These are phyloP conservation scores for Thraustochytrium striatum DNA, from an alignment of 352 stramenopile species.

Conservation along the genomic window DNA sequence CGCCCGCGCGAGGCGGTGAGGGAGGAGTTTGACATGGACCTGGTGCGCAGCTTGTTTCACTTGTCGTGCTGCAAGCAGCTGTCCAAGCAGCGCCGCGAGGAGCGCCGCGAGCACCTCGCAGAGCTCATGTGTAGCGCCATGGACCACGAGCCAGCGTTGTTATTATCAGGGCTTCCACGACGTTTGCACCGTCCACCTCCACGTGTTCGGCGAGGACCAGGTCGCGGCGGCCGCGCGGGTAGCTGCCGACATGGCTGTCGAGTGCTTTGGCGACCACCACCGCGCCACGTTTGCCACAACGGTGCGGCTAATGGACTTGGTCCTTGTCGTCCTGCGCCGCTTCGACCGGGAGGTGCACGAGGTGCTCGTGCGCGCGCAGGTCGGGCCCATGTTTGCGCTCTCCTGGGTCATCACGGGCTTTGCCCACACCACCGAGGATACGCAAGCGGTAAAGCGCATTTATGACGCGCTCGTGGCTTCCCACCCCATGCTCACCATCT, in stretches of 20 bases:
- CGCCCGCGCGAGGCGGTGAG: not conserved
- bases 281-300: not conserved
- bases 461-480: conserved; percentile 1
- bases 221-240: not conserved
- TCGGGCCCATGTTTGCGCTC: conserved; percentile 39
- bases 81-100: not conserved
- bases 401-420: conserved; percentile 42
- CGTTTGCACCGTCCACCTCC: conserved; percentile 12
- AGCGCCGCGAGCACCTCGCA: conserved; percentile 3
- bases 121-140: conserved; percentile 2
- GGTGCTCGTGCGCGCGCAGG: not conserved
- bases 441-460: not conserved
- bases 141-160: not conserved
- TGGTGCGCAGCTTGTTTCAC: conserved; percentile 31
- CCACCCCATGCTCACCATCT: conserved; percentile 25
- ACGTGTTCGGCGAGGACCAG: conserved; percentile 24
- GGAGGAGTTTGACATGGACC: conserved; percentile 35
- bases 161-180: conserved; percentile 45
- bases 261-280: conserved; percentile 19
- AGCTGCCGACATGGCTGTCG: not conserved
- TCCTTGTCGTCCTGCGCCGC: not conserved
- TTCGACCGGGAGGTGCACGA: not conserved
- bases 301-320: conserved; percentile 20
- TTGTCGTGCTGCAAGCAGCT: conserved; percentile 23
- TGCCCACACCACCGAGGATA: conserved; percentile 20